These are phyloP conservation scores for Radiomyces spectabilis DNA, from an alignment of 192 early-diverging fungal species.

Conservation along the genomic window DNA sequence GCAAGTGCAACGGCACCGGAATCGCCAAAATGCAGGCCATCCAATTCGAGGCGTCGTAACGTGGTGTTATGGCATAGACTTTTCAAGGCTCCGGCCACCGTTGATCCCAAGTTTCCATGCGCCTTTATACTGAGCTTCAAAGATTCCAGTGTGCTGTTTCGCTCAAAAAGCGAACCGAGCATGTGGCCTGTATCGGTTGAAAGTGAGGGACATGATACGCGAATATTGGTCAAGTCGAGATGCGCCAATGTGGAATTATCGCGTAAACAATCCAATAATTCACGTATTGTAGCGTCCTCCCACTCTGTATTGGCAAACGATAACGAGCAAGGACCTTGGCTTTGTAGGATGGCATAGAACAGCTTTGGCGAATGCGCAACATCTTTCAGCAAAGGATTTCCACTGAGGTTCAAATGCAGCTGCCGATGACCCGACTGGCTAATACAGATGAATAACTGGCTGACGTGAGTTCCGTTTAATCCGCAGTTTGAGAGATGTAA, in stretches of 20 bases:
- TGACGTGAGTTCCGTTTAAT: slow-evolving; percentile 32
- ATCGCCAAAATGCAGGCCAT: slow-evolving; percentile 29
- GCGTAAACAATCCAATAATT: slow-evolving; percentile 34
- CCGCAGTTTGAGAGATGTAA: slow-evolving; percentile 32
- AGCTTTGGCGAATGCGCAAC: slow-evolving; percentile 31
- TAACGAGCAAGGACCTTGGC: slow-evolving; percentile 29
- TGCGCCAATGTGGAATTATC: slow-evolving; percentile 31
- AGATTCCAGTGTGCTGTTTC: slow-evolving; percentile 25
- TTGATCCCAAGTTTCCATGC: too few relatives aligned
- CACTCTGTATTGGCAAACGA: slow-evolving; percentile 35
- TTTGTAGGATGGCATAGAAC: slow-evolving; percentile 24
- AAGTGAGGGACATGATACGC: slow-evolving; percentile 16
- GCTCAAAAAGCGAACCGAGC: slow-evolving; percentile 23
- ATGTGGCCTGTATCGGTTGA: slow-evolving; percentile 34
- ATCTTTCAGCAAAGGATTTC: slow-evolving; percentile 34
- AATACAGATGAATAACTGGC: slow-evolving; percentile 29
- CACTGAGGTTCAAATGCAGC: slow-evolving; percentile 28
- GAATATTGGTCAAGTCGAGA: slow-evolving; percentile 32
- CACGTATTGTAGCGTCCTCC: slow-evolving; percentile 38
- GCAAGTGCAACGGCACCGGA: slow-evolving; percentile 31
- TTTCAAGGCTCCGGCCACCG: slow-evolving; percentile 12
- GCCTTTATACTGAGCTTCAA: slow-evolving; percentile 24
- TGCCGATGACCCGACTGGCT: slow-evolving; percentile 23
- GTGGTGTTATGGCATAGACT: slow-evolving; percentile 17
- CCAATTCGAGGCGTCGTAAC: slow-evolving; percentile 25